A percentile compares a stretch with the other conserved stretches of the same genome.
These are phyloP conservation scores for Tetracentron sinense DNA, from an alignment of 164 flowering plant genomes.

Conservation along the genomic window DNA sequence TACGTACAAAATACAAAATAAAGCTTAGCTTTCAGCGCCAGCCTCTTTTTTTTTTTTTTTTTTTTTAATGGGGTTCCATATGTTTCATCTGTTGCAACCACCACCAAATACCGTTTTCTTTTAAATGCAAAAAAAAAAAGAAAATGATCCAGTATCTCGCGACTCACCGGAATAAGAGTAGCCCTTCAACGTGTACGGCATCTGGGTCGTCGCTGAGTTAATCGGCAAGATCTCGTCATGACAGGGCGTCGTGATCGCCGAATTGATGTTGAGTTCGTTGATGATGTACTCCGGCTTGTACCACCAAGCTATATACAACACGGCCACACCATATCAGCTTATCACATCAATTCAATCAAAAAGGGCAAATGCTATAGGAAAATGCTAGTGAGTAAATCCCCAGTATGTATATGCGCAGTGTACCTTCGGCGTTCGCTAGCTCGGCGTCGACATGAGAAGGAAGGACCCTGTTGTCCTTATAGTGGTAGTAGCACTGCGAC, in stretches of 20 bases:
- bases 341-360: no score
- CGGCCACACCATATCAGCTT: background rate
- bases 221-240: slow-evolving; percentile 87
- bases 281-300: slow-evolving; percentile 94
- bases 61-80: no score
- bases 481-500: slow-evolving; percentile 75
- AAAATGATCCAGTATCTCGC: background rate
- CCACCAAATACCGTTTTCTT: no score
- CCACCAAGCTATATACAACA: slow-evolving; percentile 82
- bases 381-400: no score
- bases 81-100: no score
- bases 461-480: slow-evolving; percentile 73
- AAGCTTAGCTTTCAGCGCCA: background rate
- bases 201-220: slow-evolving; percentile 71
- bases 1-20: slow-evolving; percentile 12
- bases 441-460: slow-evolving; percentile 94
- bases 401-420: background rate
- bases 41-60: no score
- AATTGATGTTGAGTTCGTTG: slow-evolving; percentile 90
- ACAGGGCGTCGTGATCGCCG: slow-evolving; percentile 88
- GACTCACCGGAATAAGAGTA: slow-evolving; percentile 89
- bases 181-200: slow-evolving; percentile 74
- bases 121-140: no score
- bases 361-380: no score
- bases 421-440: slow-evolving; percentile 88